Evolutionary conservation across 2,329 filamentous ascomycete species (phyloP).

Genomic region (Hortaea werneckii): DNA sequence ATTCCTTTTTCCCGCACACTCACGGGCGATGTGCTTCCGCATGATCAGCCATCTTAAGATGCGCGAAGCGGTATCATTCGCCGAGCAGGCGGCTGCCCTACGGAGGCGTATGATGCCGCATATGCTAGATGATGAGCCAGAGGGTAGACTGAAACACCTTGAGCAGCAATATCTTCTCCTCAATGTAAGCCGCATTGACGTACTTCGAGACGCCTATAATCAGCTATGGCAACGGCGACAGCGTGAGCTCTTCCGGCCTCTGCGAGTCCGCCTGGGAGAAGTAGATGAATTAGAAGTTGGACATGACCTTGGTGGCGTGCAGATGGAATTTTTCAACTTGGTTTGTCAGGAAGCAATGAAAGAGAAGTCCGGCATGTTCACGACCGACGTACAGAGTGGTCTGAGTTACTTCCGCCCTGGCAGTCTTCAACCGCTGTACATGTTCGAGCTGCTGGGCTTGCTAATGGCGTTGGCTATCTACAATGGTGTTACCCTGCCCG

Average conservation of each 20-base stretch:
- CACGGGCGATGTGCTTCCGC: constrained; percentile 73
- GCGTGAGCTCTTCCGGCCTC: constrained; percentile 68
- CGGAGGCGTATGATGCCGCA: constrained; percentile 3
- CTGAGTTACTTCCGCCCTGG: constrained; percentile 84
- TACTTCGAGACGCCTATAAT: constrained; percentile 50
- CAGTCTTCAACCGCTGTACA: constrained; percentile 73
- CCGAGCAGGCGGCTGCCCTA: constrained; percentile 2
- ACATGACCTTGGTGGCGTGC: constrained; percentile 86
- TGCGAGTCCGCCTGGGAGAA: constrained; percentile 77
- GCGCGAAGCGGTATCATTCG: constrained; percentile 4
- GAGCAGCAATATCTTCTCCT: constrained; percentile 33
- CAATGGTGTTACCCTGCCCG: constrained; percentile 82
- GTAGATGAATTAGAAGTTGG: constrained; percentile 74
- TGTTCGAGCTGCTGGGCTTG: constrained; percentile 80
- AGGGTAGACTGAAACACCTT: constrained; percentile 24
- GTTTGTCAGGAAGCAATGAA: constrained; percentile 70
- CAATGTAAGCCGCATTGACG: constrained; percentile 32
- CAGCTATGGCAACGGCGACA: constrained; percentile 82
- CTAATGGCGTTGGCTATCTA: constrained; percentile 85
- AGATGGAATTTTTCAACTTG: constrained; percentile 90
- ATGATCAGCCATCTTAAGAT: constrained; percentile 80
- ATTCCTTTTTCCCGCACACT: constrained; percentile 65
- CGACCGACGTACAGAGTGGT: constrained; percentile 61
- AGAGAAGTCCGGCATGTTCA: constrained; percentile 69
- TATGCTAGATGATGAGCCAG: constrained; percentile 9